Evolutionary conservation across 352 stramenopile species (phyloP).

Genomic region (Phytophthora cryptogea): DNA sequence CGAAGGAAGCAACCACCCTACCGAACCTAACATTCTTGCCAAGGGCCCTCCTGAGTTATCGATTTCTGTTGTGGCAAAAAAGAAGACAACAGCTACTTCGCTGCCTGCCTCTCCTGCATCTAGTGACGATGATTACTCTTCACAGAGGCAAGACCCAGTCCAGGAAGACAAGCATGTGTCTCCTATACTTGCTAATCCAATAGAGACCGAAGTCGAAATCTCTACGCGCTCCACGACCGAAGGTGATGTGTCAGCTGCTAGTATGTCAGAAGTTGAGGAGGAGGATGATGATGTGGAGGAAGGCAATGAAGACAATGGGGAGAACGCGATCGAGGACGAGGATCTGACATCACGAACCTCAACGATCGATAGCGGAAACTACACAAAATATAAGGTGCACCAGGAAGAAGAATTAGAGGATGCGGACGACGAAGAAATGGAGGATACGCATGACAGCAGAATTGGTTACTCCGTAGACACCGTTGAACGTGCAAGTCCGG

Average conservation of each 20-base stretch:
- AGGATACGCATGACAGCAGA: slow-evolving; percentile 5
- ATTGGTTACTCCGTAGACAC: not conserved
- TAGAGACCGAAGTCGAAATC: not conserved
- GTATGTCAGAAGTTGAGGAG: slow-evolving; percentile 20
- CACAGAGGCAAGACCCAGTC: not conserved
- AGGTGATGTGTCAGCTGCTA: slow-evolving; percentile 21
- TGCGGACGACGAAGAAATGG: slow-evolving; percentile 23
- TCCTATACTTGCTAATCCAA: not conserved
- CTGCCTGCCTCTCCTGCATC: not conserved
- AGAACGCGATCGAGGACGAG: slow-evolving; percentile 12
- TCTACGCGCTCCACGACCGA: slow-evolving; percentile 8
- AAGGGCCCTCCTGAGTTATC: not conserved
- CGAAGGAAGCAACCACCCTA: not conserved
- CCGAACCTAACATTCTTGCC: not conserved
- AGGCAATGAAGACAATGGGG: slow-evolving; percentile 16
- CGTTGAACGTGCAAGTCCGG: not conserved
- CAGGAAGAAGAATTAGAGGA: slow-evolving; percentile 27
- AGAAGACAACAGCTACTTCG: not conserved
- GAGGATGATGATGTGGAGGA: slow-evolving; percentile 23
- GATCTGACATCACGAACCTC: slow-evolving; percentile 21
- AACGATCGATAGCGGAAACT: slow-evolving; percentile 62
- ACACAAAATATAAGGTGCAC: slow-evolving; percentile 43
- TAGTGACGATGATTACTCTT: not conserved
- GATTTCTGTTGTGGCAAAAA: not conserved
- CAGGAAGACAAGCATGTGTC: not conserved